These are phyloP conservation scores for Zasmidium citrigriseum DNA, from an alignment of 2,329 filamentous ascomycete species.

Conservation along the genomic window DNA sequence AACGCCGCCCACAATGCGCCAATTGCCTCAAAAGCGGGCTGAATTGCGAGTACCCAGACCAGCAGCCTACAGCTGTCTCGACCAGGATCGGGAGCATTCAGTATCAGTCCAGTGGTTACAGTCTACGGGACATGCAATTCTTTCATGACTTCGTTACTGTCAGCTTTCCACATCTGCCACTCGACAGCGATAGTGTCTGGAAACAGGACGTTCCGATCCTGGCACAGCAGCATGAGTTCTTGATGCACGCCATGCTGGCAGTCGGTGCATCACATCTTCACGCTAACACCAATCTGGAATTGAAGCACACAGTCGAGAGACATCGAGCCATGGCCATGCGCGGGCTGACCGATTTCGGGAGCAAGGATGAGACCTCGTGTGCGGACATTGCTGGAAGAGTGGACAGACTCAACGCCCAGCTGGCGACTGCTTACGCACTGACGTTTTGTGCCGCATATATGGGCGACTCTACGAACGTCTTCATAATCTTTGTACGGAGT, in stretches of 20 bases:
- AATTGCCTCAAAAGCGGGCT: neutral
- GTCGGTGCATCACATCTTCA: neutral
- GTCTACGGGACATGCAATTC: neutral
- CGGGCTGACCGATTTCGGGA: neutral
- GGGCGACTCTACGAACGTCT: neutral
- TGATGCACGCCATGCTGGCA: neutral
- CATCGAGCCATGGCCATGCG: neutral
- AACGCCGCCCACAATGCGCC: neutral
- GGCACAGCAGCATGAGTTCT: neutral
- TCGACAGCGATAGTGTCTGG: neutral
- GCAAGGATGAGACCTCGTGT: neutral
- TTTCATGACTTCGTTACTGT: conserved; percentile 3
- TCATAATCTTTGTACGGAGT: neutral
- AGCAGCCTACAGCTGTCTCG: neutral
- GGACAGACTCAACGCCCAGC: neutral
- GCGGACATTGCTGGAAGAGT: too few relatives aligned
- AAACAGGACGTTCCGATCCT: neutral
- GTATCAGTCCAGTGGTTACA: neutral
- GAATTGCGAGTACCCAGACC: neutral
- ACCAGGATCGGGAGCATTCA: neutral
- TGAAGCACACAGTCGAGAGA: neutral
- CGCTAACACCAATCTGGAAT: neutral
- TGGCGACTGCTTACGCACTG: neutral
- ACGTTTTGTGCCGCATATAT: neutral
- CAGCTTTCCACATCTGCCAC: neutral